These are phyloP conservation scores for Cryphonectria japonica DNA, from an alignment of 2,329 filamentous ascomycete genomes.

Conservation along the genomic window DNA sequence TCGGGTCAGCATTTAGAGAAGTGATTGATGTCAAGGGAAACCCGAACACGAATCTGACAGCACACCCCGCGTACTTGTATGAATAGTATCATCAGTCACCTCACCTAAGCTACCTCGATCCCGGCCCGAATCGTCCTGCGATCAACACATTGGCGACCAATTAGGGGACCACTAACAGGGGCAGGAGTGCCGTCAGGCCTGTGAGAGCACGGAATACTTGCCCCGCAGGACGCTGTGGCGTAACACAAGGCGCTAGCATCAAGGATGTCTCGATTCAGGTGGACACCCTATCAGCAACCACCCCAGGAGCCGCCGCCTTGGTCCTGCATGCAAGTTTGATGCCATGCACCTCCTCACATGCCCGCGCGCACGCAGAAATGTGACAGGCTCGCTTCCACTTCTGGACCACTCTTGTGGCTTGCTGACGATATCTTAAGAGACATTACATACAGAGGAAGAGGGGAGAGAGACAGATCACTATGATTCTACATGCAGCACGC, in stretches of 20 bases:
- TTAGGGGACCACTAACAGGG: neutral
- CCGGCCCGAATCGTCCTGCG: constrained; percentile 1
- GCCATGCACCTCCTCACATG: constrained; percentile 4
- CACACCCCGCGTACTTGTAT: neutral
- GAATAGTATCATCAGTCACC: constrained; percentile 1
- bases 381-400: neutral
- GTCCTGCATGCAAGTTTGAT: constrained; percentile 5
- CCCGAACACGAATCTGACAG: neutral
- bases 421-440: neutral
- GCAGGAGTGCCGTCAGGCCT: neutral
- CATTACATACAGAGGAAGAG: neutral
- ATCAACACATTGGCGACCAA: neutral
- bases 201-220: neutral
- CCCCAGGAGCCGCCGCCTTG: neutral
- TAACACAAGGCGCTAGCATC: neutral
- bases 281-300: neutral
- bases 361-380: neutral
- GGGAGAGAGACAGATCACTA: neutral
- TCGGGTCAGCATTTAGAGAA: neutral
- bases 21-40: neutral
- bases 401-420: neutral
- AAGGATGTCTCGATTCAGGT: constrained; percentile 1
- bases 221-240: constrained; percentile 6
- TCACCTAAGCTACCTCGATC: neutral
- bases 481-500: neutral